Evolutionary conservation across 2,329 filamentous ascomycete genomes (phyloP).

Genomic region (Ascochyta pisi): DNA sequence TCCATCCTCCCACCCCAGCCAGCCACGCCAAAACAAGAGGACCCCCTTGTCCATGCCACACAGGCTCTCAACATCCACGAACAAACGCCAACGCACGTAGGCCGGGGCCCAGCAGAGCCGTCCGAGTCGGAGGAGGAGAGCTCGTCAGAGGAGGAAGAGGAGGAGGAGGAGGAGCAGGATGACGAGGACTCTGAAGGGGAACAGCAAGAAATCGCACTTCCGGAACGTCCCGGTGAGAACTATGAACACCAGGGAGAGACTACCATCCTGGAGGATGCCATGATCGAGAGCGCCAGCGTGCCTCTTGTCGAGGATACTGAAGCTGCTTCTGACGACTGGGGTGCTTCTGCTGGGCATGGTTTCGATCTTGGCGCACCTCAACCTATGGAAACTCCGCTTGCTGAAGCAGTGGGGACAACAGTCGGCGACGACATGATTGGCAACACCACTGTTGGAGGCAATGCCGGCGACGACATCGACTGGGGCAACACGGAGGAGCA

Average conservation of each 20-base stretch:
- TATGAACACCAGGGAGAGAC: constrained; percentile 58
- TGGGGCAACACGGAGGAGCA: constrained; percentile 46
- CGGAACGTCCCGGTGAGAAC: constrained; percentile 38
- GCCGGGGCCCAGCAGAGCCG: constrained; percentile 20
- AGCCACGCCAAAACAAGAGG: constrained; percentile 16
- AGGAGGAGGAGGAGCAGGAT: constrained; percentile 46
- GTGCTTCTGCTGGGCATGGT: constrained; percentile 34
- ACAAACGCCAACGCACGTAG: constrained; percentile 18
- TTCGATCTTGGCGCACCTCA: constrained; percentile 40
- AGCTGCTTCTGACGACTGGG: constrained; percentile 45
- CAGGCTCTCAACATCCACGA: constrained; percentile 27
- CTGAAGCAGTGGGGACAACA: constrained; percentile 41
- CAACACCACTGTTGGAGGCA: constrained; percentile 39
- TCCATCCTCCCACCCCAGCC: constrained; percentile 14
- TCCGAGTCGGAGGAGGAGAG: constrained; percentile 24
- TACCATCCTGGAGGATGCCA: constrained; percentile 54
- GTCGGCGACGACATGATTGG: constrained; percentile 42
- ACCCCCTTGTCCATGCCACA: constrained; percentile 24
- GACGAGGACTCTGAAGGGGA: constrained; percentile 11
- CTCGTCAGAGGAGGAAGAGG: constrained; percentile 42
- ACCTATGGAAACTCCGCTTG: constrained; percentile 29
- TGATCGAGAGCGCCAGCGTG: constrained; percentile 51
- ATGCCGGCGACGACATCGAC: constrained; percentile 40
- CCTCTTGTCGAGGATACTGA: constrained; percentile 53
- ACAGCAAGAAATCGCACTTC: constrained; percentile 11